Conservation (phyloP, 768 basidiomycete genomes). For the Tulasnella calospora region DNA sequence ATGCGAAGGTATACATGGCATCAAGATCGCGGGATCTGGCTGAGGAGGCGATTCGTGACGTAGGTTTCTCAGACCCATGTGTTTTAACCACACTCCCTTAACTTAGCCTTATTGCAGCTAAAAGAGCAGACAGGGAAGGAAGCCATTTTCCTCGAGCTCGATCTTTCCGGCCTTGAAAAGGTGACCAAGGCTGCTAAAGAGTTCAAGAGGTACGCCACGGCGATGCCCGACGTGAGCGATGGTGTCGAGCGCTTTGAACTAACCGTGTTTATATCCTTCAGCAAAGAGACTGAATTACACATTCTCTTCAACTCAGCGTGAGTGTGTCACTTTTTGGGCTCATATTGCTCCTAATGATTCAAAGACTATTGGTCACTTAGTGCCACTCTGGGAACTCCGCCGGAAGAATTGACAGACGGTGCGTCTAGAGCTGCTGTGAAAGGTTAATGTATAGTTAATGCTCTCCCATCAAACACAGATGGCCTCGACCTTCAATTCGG, state of each 20-base stretch:
- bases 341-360: not conserved
- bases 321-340: not conserved
- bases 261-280: not conserved
- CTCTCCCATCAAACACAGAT: not conserved
- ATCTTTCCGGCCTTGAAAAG: constrained; percentile 26
- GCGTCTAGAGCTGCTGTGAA: not conserved
- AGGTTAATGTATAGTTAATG: not conserved
- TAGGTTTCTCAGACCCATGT: constrained; percentile 2
- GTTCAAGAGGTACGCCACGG: constrained; percentile 24
- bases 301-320: constrained; percentile 30
- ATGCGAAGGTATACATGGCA: constrained; percentile 32
- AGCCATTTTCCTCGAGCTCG: constrained; percentile 27
- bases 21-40: constrained; percentile 24
- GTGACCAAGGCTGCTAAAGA: constrained; percentile 27
- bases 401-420: constrained; percentile 26
- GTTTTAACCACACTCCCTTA: not conserved
- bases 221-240: not conserved
- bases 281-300: constrained; percentile 28
- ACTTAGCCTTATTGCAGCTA: not conserved
- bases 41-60: constrained; percentile 24
- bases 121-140: constrained; percentile 25
- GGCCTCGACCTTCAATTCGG: constrained; percentile 24
- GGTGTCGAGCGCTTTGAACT: not conserved
- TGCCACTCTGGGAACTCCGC: constrained; percentile 30
- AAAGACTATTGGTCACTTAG: not conserved